Conservation (phyloP, 2,329 filamentous ascomycete species). For the Arthroderma sp. region DNA sequence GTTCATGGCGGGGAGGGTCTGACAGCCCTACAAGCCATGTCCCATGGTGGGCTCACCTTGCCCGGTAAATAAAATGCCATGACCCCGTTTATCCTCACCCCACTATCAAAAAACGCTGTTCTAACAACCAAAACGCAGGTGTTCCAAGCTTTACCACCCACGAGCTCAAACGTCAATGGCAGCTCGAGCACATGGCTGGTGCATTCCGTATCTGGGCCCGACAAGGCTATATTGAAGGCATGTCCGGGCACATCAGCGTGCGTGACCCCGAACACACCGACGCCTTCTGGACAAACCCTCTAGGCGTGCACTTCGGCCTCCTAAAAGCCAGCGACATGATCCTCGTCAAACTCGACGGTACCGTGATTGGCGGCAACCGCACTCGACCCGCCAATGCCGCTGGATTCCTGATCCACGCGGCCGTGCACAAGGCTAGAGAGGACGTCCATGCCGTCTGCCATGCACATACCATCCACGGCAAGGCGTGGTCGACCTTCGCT, state of each 20-base stretch:
- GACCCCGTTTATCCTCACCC: background rate
- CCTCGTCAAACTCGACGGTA: slow-evolving; percentile 31
- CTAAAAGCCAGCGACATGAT: slow-evolving; percentile 33
- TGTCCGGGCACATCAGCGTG: slow-evolving; percentile 36
- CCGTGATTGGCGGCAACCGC: slow-evolving; percentile 7
- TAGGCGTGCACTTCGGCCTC: slow-evolving; percentile 33
- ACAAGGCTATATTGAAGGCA: slow-evolving; percentile 34
- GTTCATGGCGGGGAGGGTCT: slow-evolving; percentile 15
- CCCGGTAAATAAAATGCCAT: slow-evolving; percentile 3
- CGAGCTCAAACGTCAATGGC: slow-evolving; percentile 23
- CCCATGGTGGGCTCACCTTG: slow-evolving; percentile 12
- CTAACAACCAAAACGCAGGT: background rate
- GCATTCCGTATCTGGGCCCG: slow-evolving; percentile 39
- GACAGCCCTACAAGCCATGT: slow-evolving; percentile 15
- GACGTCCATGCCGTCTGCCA: slow-evolving; percentile 36
- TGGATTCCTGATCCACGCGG: slow-evolving; percentile 35
- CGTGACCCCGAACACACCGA: slow-evolving; percentile 8
- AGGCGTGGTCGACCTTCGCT: slow-evolving; percentile 32
- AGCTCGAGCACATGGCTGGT: slow-evolving; percentile 32
- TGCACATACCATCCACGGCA: slow-evolving; percentile 34
- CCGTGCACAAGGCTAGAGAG: slow-evolving; percentile 42
- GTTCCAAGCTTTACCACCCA: slow-evolving; percentile 20
- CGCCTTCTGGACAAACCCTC: slow-evolving; percentile 22
- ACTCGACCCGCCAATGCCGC: slow-evolving; percentile 32
- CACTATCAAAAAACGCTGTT: background rate